Percentiles rank a stretch among this genome's conserved stretches.
phyloP scores from a whole-genome alignment of 2,329 filamentous ascomycete species.

The Ilyonectria sp. region DNA sequence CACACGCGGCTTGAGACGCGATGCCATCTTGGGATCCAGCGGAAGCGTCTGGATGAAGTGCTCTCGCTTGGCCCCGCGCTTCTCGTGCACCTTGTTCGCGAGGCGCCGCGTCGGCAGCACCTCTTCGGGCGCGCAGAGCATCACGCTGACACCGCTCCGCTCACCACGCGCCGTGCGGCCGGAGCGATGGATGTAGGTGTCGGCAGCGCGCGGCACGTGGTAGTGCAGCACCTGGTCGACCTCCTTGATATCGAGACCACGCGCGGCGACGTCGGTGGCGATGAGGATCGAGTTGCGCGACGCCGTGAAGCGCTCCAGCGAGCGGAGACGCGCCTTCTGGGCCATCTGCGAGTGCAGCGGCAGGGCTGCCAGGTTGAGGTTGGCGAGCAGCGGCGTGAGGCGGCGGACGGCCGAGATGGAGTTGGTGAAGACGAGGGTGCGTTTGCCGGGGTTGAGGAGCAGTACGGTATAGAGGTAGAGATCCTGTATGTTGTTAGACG shows the following conservation, averaged over 20 bases:
- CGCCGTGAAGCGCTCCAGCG: conserved; percentile 88
- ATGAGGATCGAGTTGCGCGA: conserved; percentile 80
- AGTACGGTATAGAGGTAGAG: conserved; percentile 93
- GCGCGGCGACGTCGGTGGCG: conserved; percentile 93
- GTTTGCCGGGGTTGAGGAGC: conserved; percentile 83
- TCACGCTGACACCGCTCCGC: conserved; percentile 82
- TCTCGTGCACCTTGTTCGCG: conserved; percentile 88
- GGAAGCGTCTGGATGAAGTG: conserved; percentile 86
- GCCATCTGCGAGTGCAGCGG: conserved; percentile 94
- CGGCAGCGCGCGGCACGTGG: conserved; percentile 91
- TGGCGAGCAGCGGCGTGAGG: conserved; percentile 86
- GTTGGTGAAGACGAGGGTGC: conserved; percentile 94
- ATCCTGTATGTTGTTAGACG: conserved; percentile 69
- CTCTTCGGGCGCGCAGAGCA: conserved; percentile 94
- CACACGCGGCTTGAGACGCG: conserved; percentile 82
- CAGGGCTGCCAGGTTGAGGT: conserved; percentile 82
- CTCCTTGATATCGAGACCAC: conserved; percentile 92
- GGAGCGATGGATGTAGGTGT: conserved; percentile 95
- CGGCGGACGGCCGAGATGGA: conserved; percentile 94
- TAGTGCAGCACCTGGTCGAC: conserved; percentile 96
- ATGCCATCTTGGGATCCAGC: conserved; percentile 84
- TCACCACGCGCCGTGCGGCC: conserved; percentile 92
- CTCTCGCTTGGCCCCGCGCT: conserved; percentile 66
- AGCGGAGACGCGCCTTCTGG: conserved; percentile 94
- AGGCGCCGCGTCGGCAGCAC: conserved; percentile 87